Evolutionary conservation across 2,329 filamentous ascomycete genomes (phyloP), one percentile per base, ranked within the genome.

Genomic region (Nemania bipapillata): DNA sequence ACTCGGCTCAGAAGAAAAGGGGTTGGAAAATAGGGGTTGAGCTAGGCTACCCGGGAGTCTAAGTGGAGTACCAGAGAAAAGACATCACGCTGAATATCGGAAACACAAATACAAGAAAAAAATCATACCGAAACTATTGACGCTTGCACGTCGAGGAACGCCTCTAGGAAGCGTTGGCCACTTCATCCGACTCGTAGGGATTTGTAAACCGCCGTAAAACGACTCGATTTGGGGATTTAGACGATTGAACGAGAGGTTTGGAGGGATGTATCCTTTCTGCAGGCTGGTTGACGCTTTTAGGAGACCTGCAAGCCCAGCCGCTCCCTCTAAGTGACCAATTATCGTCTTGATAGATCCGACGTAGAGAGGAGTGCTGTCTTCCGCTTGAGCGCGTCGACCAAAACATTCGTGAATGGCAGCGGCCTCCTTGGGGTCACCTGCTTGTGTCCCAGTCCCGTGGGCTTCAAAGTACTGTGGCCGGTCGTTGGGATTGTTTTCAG

Each of bases 181-280:
- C 0, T 67, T 40, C 1, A 3, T 64, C 0, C 53, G 9, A 9
- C 24, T 11, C 0, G 68, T 74, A 0, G 67, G 49, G 1, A 77
- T 64, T 2, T 65, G 17, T 1, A 77, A 54, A 1, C 72, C 58
- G 0, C 22, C 26, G 32, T 73, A 76, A 22, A 73, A 77, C 0
- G 77, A 76, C 2, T 67, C 56, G 4, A 81, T 52, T 0, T 49
- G 47, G 0, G 77, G 77, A 61, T 77, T 81, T 0, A 79, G 61
- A 2, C 52, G 58, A 1, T 78, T 69, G 58, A 81, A 77, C 1
- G 68, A 70, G 5, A 78, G 58, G 24, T 80, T 81, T 1, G 79
- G 78, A 0, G 79, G 72, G 7, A 78, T 67, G 0, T 26, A 52
- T 2, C 62, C 63, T 8, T 70, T 40, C 30, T 76, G 69, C 0